Base-by-base conservation (phyloP, 2,329 filamentous ascomycete genomes). In the Fusarium protoensiforme region DNA sequence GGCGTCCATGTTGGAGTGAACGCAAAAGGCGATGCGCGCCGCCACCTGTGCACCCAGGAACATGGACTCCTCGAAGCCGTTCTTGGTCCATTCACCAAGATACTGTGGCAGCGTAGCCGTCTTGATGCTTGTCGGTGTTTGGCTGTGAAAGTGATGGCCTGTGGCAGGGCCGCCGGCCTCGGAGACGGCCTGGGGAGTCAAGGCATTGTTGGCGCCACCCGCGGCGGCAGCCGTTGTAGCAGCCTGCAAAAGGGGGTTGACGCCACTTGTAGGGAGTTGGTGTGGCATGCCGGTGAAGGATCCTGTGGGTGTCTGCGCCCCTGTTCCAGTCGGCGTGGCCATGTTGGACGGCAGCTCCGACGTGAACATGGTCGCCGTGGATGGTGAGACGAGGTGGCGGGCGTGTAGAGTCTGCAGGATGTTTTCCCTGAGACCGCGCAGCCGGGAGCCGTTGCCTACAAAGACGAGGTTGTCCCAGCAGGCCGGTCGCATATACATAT, bases 321-420 rank as follows among this genome's bases (percentile, higher is more conserved):
- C 96, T 1, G 96, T 98, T 22, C 94, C 95, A 13, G 93, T 89
- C 1, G 96, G 96, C 0, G 96, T 98, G 33, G 94, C 95, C 80
- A 98, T 90, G 83, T 96, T 96, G 10, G 95, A 98, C 9, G 96
- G 96, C 39, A 98, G 91, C 83, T 99, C 96, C 24, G 95, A 98
- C 38, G 95, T 98, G 87, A 98, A 98, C 78, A 98, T 98, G 46
- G 95, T 98, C 59, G 94, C 95, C 1, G 94, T 96, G 31, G 93
- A 95, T 0, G 96, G 96, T 2, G 95, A 97, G 75, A 99, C 92
- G 62, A 98, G 89, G 81, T 98, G 96, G 73, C 95, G 95, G 57
- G 92, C 89, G 39, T 90, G 90, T 38, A 99, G 89, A 0, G 92
- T 95, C 77, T 93, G 89, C 39, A 98, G 82, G 56, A 99, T 91